A percentile compares a stretch with the other conserved stretches of the same genome.
These are phyloP conservation scores for Dalbergia cultrata DNA, from an alignment of 306 rosid species.

Conservation along the genomic window DNA sequence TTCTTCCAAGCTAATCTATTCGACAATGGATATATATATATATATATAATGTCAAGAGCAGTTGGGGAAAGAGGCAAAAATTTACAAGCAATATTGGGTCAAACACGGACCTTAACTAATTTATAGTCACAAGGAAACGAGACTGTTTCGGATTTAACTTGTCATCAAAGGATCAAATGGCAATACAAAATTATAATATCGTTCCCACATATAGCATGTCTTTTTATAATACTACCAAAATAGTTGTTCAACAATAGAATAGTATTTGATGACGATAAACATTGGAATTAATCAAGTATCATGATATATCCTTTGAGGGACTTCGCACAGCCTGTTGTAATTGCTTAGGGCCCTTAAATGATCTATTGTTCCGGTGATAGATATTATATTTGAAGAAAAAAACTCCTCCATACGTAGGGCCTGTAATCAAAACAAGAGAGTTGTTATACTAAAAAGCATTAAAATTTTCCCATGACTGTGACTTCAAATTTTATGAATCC, in stretches of 20 bases:
- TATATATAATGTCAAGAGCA: background rate
- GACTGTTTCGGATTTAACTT: background rate
- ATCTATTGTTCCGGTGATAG: too few species aligned
- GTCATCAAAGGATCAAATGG: background rate
- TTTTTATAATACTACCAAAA: background rate
- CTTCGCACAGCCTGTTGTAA: background rate
- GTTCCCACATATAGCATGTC: background rate
- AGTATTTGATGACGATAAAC: background rate
- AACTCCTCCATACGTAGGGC: too few species aligned
- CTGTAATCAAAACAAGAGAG: background rate
- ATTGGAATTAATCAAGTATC: background rate
- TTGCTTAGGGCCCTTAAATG: too few species aligned
- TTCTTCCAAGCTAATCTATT: background rate
- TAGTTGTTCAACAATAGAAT: background rate
- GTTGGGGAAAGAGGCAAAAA: background rate
- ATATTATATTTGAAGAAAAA: too few species aligned
- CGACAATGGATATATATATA: background rate
- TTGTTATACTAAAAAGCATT: background rate
- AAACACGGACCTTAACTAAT: background rate
- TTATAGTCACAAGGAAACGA: background rate
- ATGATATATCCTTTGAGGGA: background rate
- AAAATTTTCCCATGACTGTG: background rate
- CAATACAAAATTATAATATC: background rate
- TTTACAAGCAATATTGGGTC: background rate
- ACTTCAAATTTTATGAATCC: background rate